Base-by-base conservation (phyloP, 371 early-diverging fungal species). In the Fennellomyces sp. region DNA sequence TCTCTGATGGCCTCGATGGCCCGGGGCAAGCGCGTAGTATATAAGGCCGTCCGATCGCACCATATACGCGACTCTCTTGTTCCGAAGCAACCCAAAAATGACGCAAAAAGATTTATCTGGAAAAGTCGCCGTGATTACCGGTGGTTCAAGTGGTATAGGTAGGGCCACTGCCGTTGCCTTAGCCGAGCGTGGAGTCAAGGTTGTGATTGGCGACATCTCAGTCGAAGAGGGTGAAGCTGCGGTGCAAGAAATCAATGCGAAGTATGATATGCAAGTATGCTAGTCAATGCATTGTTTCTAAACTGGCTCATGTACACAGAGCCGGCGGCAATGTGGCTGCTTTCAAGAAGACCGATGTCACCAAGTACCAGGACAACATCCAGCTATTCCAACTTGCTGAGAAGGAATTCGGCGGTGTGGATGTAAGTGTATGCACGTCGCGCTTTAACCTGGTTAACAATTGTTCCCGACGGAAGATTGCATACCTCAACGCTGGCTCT, bases 81-180 rank as follows among this genome's bases (percentile, higher is more conserved):
- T n/a, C 41, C 41, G 41, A 41, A 39, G 21, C 21, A 21, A 41
- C 41, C 41, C n/a, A 41, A 6, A 15, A n/a, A 41, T 5, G 21
- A 41, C 41, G 21, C n/a, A n/a, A n/a, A n/a, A n/a, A n/a, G n/a
- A n/a, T n/a, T n/a, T n/a, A 41, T 41, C 21, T 41, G 41, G 21
- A 41, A 41, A 41, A n/a, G 41, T 41, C 26, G 48, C 84, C 0
- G 75, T 91, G 33, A 76, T 91, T 51, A 90, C 91, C 1, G 89
- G 90, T 31, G 85, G 65, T 1, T 61, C 81, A 13, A 77, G 78
- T 8, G 89, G 89, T 8, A 86, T 88, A 58, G 91, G 91, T 49
- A 81, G 76, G 59, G 79, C 79, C 0, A 68, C 86, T 23, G 78
- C 83, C 15, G 64, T 69, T 52, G 60, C 76, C 11, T 73, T 88